phyloP scores from a whole-genome alignment of 495 filamentous ascomycete genomes.

The Xylaria grammica region DNA sequence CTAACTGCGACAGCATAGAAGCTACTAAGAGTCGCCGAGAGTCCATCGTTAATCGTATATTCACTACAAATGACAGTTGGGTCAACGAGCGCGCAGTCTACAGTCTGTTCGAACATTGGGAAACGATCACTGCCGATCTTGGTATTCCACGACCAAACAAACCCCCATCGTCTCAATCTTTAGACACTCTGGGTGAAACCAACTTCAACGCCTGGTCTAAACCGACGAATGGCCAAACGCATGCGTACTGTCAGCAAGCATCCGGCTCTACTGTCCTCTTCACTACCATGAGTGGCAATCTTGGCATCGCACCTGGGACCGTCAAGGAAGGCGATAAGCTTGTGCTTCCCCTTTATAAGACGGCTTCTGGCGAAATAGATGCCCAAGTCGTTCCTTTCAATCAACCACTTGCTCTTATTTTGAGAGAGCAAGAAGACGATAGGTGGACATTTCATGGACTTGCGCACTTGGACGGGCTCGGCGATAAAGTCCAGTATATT shows the following conservation, averaged over 20 bases:
- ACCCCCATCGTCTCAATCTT: not conserved
- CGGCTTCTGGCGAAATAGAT: not conserved
- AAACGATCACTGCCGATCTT: constrained; percentile 1
- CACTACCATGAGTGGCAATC: not conserved
- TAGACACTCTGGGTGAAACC: no score
- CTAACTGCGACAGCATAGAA: not conserved
- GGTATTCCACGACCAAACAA: not conserved
- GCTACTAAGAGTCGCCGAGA: not conserved
- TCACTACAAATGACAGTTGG: not conserved
- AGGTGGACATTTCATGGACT: constrained; percentile 8
- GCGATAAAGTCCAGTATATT: not conserved
- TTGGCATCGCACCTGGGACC: not conserved
- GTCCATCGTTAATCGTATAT: not conserved
- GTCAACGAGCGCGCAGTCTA: not conserved
- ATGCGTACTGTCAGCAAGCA: not conserved
- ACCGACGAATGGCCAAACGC: constrained; percentile 1
- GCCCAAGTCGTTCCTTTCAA: not conserved
- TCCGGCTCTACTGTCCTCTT: not conserved
- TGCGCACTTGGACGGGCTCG: not conserved
- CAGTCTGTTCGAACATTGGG: not conserved
- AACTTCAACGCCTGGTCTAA: not conserved
- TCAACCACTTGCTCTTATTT: constrained; percentile 1
- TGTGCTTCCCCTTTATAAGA: constrained; percentile 4
- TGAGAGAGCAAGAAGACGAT: not conserved
- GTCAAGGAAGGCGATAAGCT: not conserved